Base-by-base conservation (phyloP, 345 rosid genomes). In the Pelargonium nanum region DNA sequence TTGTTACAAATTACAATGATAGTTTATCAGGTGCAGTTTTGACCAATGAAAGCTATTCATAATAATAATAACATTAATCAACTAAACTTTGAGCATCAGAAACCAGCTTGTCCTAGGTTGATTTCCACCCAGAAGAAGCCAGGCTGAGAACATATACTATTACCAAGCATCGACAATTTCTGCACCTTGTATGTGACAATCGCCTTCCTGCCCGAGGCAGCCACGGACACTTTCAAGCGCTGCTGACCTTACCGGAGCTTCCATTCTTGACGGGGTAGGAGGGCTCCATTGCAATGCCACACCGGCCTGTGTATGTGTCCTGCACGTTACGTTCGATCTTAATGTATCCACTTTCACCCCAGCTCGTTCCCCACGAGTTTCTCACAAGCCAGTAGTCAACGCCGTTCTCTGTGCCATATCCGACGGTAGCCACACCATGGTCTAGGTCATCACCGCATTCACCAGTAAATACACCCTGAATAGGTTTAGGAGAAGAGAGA, bases 391-490 rank as follows among this genome's bases (percentile, higher is more conserved):
- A 93, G 69, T 84, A 93, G 23, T 89, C 95, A 45, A 70, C 65
- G 4, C 88, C 99, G 1, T 84, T 74, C 53, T 84, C 92, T 16
- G 82, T 72, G 13, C 97, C 97, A 19, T 93, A 93, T n/a, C 99
- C 99, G 0, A 93, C 87, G 0, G 75, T 83, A 1, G 74, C 76
- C 65, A 89, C 99, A 0, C 91, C 99, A 6, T 93, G 99, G 76
- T 93, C 95, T 17, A 89, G 61, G 9, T 62, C 57, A 2, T 68
- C 40, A 4, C 96, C 96, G 63, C 99, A 93, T 60, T 62, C 59
- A 8, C 97, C 99, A 0, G 75, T 81, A 57, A 87, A 93, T 1
- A 93, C 76, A 2, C 97, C 99, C 99, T 89, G 74, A 45, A 59
- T 22, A 28, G 9, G 55, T 16, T 44, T 22, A 4, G 62, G 53